A percentile compares a stretch with the other conserved stretches of the same genome.
phyloP scores from a whole-genome alignment of 2,329 filamentous ascomycete genomes.

The Passalora sequoiae region DNA sequence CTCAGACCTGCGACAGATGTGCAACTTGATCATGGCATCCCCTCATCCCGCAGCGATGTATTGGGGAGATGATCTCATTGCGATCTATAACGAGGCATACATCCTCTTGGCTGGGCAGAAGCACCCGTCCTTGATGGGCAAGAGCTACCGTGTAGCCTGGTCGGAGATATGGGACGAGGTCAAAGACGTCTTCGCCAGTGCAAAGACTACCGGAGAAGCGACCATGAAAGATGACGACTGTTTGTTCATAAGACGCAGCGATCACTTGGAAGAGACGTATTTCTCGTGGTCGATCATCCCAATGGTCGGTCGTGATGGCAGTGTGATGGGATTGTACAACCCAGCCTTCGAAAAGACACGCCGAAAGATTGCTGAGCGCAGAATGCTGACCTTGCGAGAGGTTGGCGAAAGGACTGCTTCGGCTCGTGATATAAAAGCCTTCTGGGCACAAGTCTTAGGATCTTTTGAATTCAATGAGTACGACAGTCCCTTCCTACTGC shows the following conservation, averaged over 20 bases:
- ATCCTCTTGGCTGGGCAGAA: constrained; percentile 68
- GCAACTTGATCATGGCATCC: constrained; percentile 74
- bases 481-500: constrained; percentile 69
- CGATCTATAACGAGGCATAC: constrained; percentile 70
- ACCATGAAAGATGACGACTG: constrained; percentile 81
- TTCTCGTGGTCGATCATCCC: constrained; percentile 81
- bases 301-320: constrained; percentile 67
- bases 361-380: constrained; percentile 69
- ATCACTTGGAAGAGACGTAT: constrained; percentile 71
- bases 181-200: constrained; percentile 62
- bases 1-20: constrained; percentile 67
- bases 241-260: constrained; percentile 64
- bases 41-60: constrained; percentile 50
- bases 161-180: constrained; percentile 69
- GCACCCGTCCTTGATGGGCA: constrained; percentile 71
- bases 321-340: constrained; percentile 70
- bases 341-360: constrained; percentile 77
- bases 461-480: constrained; percentile 68
- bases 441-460: constrained; percentile 66
- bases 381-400: constrained; percentile 73
- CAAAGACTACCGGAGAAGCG: constrained; percentile 65
- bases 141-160: constrained; percentile 49
- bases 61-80: constrained; percentile 49
- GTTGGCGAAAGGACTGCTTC: constrained; percentile 69
- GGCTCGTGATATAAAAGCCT: constrained; percentile 66